Base-by-base conservation (phyloP, 208 protist genomes). In the Angomonas desouzai region DNA sequence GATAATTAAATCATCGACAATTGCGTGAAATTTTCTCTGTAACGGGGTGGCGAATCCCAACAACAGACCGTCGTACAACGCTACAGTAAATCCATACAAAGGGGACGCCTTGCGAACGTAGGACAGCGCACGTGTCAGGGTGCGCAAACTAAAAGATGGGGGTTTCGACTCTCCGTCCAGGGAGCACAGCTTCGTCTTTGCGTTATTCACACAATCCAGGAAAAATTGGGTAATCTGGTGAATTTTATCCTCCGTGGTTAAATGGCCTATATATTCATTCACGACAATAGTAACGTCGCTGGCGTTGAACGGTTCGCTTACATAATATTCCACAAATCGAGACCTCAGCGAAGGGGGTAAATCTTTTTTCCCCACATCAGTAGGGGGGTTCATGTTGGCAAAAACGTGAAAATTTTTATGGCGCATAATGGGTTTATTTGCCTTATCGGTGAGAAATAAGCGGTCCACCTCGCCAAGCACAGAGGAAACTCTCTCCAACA, bases 371-470 rank as follows among this genome's bases (percentile, higher is more conserved):
- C 99, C 99, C 27, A 99, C 96, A 76, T 99, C 99, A 4, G 98
- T 99, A 10, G 98, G 99, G 18, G 90, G 90, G 77, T 99, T 99
- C 99, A 99, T 99, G 77, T 98, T 99, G 7, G 97, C 99, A 75
- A 99, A 99, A 0, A 99, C 77, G 69, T 91, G 91, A 77, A 99
- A 99, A 66, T 99, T 95, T 20, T 93, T 90, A 80, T 99, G 98
- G 28, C 79, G 63, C 51, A 72, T 64, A 61, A 96, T 83, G 0
- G 87, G 77, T 62, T 88, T 77, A 36, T 68, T 73, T 3, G 56
- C 79, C 55, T 87, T 89, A 62, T 96, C 90, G 1, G 81, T 91
- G 9, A 96, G 69, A 68, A 92, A 96, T 16, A 96, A 77, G 32
- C 64, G 56, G 62, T 94, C 83, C 2, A 90, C 83, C 55, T 97